Percentiles rank a stretch among this genome's conserved stretches.
Evolutionary conservation across 345 rosid species (phyloP).

Genomic region (Hibiscus syriacus): DNA sequence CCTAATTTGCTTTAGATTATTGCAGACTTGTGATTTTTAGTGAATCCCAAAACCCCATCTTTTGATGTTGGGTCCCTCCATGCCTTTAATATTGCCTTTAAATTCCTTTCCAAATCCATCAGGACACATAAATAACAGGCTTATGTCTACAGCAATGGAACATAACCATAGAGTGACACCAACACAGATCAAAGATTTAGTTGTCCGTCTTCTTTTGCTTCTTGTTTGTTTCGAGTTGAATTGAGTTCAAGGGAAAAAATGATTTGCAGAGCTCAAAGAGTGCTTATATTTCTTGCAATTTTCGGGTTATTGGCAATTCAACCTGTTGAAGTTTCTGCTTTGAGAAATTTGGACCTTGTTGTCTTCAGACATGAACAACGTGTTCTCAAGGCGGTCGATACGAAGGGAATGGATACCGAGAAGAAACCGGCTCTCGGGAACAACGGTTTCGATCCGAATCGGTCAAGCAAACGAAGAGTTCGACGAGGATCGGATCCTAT

Average conservation of each 20-base stretch:
- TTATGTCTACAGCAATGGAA: conserved; percentile 52
- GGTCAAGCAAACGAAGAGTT: conserved; percentile 68
- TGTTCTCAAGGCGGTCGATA: conserved; percentile 28
- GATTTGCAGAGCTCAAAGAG: conserved; percentile 35
- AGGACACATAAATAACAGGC: conserved; percentile 22
- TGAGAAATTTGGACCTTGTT: conserved; percentile 27
- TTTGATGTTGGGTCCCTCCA: conserved; percentile 32
- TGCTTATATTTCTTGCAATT: conserved; percentile 48
- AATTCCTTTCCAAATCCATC: conserved; percentile 30
- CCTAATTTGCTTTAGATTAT: no score
- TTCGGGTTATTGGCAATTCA: conserved; percentile 42
- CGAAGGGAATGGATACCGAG: conserved; percentile 23
- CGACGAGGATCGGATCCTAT: conserved; percentile 83
- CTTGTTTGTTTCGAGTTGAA: conserved; percentile 27
- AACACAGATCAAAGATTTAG: conserved; percentile 25
- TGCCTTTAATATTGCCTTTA: conserved; percentile 53
- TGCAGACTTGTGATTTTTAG: conserved; percentile 34
- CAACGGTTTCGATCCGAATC: conserved; percentile 39
- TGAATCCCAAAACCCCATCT: neutral
- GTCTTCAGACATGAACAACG: conserved; percentile 29
- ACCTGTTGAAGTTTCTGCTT: conserved; percentile 28
- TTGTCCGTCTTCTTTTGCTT: conserved; percentile 21
- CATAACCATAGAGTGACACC: no score
- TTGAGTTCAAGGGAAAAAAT: conserved; percentile 16
- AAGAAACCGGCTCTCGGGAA: conserved; percentile 26